Evolutionary conservation across 2,329 filamentous ascomycete species (phyloP), one percentile per base, ranked within the genome.

Genomic region (Lizonia empirigonia): DNA sequence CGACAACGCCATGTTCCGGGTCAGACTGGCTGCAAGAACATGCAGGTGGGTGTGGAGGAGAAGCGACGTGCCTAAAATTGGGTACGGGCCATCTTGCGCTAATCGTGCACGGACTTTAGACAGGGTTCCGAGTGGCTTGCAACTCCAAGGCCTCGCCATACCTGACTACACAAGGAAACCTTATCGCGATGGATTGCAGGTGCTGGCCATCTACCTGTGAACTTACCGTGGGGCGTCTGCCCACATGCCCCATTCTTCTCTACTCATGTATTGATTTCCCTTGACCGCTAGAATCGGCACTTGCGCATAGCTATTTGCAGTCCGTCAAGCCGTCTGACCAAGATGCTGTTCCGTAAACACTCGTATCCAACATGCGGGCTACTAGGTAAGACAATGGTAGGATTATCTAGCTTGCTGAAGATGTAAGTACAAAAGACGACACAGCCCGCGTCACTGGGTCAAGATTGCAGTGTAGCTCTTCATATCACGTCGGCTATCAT

Each of bases 351-450:
- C 48, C 41, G 46, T 57, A 36, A 34, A 50, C 30, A 33, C 22
- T 52, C 40, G 52, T 51, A 40, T 40, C 48, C 36, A 46, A 18
- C 46, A 55, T 44, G 41, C 48, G 34, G 40, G 37, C 24, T 32
- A 56, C 33, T 46, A 50, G 55, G 53, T 33, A 48, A 56, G 36
- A 44, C 33, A 36, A 37, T 47, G 55, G 42, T 34, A 36, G 24
- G 19, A 46, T 36, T 55, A 39, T 41, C 52, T 41, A 56, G 50
- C 45, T 54, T 39, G 10, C 27, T 15, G 23, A 41, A 15, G 6
- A 23, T 36, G 36, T 53, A 18, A 48, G 41, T 61, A 66, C 63
- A 65, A 64, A 64, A 66, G 62, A 59, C 42, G 30, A 49, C 30
- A 36, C 35, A 35, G 32, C 45, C 58, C 60, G 30, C 49, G 30